Evolutionary conservation across 805 yeast genomes (phyloP).

Genomic region (Yarrowia sp.): DNA sequence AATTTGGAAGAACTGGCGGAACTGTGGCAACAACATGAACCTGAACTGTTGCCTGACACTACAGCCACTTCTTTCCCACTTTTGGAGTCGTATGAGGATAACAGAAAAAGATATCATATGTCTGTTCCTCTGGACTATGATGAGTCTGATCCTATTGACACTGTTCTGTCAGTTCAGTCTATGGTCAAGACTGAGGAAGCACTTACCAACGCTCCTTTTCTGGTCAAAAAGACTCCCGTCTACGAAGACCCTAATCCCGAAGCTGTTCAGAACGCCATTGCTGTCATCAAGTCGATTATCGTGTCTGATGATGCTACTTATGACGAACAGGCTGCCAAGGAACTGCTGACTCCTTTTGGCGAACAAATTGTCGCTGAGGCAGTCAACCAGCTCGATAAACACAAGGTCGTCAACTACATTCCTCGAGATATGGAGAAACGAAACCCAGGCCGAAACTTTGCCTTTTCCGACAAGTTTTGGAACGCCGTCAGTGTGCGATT

Average conservation of each 20-base stretch:
- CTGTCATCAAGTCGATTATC: conserved; percentile 47
- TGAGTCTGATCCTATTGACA: background rate
- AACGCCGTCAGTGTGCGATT: conserved; percentile 42
- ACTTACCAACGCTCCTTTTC: conserved; percentile 54
- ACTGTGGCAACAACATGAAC: conserved; percentile 62
- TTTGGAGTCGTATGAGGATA: conserved; percentile 41
- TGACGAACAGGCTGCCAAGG: conserved; percentile 46
- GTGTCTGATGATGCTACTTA: conserved; percentile 51
- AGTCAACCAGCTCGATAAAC: conserved; percentile 46
- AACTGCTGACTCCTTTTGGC: conserved; percentile 46
- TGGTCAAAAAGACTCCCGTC: conserved; percentile 47
- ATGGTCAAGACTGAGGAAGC: conserved; percentile 37
- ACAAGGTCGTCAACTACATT: conserved; percentile 42
- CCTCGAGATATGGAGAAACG: conserved; percentile 36
- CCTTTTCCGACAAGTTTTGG: conserved; percentile 53
- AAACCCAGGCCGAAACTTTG: conserved; percentile 50
- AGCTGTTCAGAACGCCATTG: conserved; percentile 27
- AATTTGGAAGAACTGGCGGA: conserved; percentile 53
- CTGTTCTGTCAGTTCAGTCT: background rate
- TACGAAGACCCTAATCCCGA: background rate
- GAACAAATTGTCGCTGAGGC: conserved; percentile 51
- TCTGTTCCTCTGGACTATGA: conserved; percentile 5
- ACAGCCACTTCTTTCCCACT: conserved; percentile 31
- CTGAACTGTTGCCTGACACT: conserved; percentile 28
- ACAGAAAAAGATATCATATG: conserved; percentile 43